These are phyloP conservation scores for Fusarium albosuccineum DNA, from an alignment of 2,329 filamentous ascomycete species.

Conservation along the genomic window DNA sequence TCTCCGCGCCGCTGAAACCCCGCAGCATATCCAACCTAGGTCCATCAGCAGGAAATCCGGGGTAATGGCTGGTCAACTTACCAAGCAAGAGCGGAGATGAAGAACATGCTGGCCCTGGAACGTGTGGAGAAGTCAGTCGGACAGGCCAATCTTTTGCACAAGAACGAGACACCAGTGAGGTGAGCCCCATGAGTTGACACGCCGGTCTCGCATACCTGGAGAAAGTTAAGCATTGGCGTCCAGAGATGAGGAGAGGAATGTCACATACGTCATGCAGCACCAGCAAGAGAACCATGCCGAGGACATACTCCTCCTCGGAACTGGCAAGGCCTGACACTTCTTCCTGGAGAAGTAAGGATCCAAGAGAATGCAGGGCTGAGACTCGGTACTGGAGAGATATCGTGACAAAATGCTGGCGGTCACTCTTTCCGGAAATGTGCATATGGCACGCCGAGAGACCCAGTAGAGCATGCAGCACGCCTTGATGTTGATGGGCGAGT, in stretches of 20 bases:
- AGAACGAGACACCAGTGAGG: slow-evolving; percentile 45
- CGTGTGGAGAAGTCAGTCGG: slow-evolving; percentile 17
- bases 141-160: slow-evolving; percentile 42
- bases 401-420: slow-evolving; percentile 19
- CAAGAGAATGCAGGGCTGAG: slow-evolving; percentile 40
- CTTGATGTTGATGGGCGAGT: slow-evolving; percentile 42
- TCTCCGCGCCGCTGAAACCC: slow-evolving; percentile 49
- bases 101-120: slow-evolving; percentile 40
- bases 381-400: slow-evolving; percentile 41
- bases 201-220: slow-evolving; percentile 45
- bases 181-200: slow-evolving; percentile 47
- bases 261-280: slow-evolving; percentile 45
- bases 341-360: slow-evolving; percentile 35
- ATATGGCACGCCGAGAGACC: slow-evolving; percentile 46
- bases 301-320: slow-evolving; percentile 41
- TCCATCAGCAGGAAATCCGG: not conserved
- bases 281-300: slow-evolving; percentile 44
- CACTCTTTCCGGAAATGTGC: slow-evolving; percentile 24
- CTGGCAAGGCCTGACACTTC: slow-evolving; percentile 16
- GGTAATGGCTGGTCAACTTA: slow-evolving; percentile 1
- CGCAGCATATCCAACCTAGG: slow-evolving; percentile 47
- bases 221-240: not conserved
- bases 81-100: slow-evolving; percentile 45
- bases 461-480: slow-evolving; percentile 46
- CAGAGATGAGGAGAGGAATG: rapidly evolving